Evolutionary conservation across 768 basidiomycete genomes (phyloP).

Genomic region (Leccinum truebloodii): DNA sequence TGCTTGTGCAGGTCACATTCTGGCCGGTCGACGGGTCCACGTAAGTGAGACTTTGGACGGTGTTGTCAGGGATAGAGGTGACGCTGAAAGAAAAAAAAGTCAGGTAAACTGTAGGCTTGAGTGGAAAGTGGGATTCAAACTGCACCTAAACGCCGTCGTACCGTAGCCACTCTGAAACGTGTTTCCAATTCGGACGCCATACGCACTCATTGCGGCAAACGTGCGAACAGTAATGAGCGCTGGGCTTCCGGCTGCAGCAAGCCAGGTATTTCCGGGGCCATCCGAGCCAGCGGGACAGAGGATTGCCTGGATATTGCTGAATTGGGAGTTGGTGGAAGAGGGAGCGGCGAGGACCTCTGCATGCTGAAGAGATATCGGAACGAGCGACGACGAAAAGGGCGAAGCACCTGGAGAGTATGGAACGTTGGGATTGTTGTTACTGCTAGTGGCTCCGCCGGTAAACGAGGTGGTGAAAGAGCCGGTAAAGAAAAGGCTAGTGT

Average conservation of each 20-base stretch:
- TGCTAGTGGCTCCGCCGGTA: slow-evolving; percentile 48
- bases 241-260: slow-evolving; percentile 67
- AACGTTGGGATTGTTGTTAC: slow-evolving; percentile 81
- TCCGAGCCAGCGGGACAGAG: slow-evolving; percentile 87
- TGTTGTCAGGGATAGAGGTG: slow-evolving; percentile 88
- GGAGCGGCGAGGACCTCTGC: slow-evolving; percentile 62
- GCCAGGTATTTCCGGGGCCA: slow-evolving; percentile 82
- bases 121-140: not conserved
- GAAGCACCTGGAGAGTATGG: slow-evolving; percentile 81
- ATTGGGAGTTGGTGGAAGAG: slow-evolving; percentile 58
- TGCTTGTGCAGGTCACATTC: slow-evolving; percentile 72
- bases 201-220: slow-evolving; percentile 71
- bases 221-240: slow-evolving; percentile 77
- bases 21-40: slow-evolving; percentile 73
- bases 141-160: slow-evolving; percentile 85
- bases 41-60: slow-evolving; percentile 73
- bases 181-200: slow-evolving; percentile 88
- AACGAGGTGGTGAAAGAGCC: slow-evolving; percentile 86
- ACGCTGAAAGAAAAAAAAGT: slow-evolving; percentile 49
- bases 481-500: slow-evolving; percentile 77
- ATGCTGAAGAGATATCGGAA: slow-evolving; percentile 68
- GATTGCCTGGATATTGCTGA: slow-evolving; percentile 64
- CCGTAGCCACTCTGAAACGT: slow-evolving; percentile 80
- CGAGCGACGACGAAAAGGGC: slow-evolving; percentile 87
- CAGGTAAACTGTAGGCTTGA: slow-evolving; percentile 1